These are phyloP conservation scores for Sarocladium kiliense DNA, from an alignment of 2,329 filamentous ascomycete species.

Conservation along the genomic window DNA sequence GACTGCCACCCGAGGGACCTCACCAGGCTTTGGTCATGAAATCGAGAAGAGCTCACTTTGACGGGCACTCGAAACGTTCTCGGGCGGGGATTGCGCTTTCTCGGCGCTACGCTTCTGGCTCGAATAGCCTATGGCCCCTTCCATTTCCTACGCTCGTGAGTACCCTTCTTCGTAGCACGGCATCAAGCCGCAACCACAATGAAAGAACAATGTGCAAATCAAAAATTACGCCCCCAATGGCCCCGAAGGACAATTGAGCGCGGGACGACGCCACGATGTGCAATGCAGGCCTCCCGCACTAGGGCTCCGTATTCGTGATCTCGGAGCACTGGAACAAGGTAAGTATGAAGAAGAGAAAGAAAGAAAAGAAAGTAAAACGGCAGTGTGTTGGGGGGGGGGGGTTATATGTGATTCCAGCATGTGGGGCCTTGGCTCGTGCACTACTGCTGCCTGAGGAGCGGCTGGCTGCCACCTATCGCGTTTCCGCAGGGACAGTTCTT, in stretches of 20 bases:
- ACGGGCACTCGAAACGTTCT: no score
- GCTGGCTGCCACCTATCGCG: neutral
- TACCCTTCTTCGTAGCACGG: slow-evolving; percentile 40
- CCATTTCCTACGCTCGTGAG: no score
- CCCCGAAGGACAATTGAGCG: slow-evolving; percentile 46
- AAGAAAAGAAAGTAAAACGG: slow-evolving; percentile 13
- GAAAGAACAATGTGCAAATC: slow-evolving; percentile 37
- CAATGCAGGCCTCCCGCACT: slow-evolving; percentile 45
- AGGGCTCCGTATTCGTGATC: slow-evolving; percentile 38
- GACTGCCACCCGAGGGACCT: no score
- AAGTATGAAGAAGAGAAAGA: slow-evolving; percentile 42
- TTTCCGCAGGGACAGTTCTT: neutral
- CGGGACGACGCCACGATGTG: slow-evolving; percentile 44
- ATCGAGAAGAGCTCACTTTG: no score
- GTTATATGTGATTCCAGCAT: neutral
- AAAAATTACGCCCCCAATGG: slow-evolving; percentile 47
- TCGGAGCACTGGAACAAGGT: slow-evolving; percentile 38
- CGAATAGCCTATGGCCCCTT: no score
- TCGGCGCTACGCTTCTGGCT: no score
- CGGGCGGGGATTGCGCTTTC: no score
- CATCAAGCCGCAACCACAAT: slow-evolving; percentile 31
- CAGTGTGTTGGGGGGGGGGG: neutral
- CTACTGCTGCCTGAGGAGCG: slow-evolving; percentile 3
- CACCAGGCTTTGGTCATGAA: no score
- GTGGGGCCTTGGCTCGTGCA: neutral